Conservation (phyloP, 768 basidiomycete genomes). For the Heimioporus sp. region DNA sequence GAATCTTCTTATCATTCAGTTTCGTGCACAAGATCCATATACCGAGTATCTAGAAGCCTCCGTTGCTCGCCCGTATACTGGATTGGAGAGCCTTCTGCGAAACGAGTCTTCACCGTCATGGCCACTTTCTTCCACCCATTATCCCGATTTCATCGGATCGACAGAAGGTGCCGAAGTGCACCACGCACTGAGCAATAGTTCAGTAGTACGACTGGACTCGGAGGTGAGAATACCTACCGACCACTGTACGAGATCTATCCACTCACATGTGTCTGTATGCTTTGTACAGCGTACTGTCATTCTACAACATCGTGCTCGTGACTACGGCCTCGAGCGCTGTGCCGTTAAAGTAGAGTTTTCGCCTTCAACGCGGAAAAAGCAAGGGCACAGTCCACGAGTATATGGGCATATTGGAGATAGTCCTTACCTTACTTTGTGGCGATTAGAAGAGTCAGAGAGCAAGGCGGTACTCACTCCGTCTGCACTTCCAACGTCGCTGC, state of each 20-base stretch:
- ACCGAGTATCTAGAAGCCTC: constrained; percentile 6
- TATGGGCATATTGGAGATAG: constrained; percentile 14
- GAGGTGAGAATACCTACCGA: constrained; percentile 6
- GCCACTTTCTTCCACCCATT: constrained; percentile 21
- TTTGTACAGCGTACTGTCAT: constrained; percentile 13
- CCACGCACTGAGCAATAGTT: constrained; percentile 15
- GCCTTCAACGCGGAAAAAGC: neutral
- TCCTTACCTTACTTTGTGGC: constrained; percentile 18
- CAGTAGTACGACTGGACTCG: constrained; percentile 19
- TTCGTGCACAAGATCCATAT: neutral
- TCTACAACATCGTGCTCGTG: constrained; percentile 24
- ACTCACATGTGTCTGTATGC: neutral
- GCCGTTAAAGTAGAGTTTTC: constrained; percentile 10
- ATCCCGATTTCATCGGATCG: constrained; percentile 21
- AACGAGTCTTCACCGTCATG: constrained; percentile 28
- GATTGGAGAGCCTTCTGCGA: constrained; percentile 21
- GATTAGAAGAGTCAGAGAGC: constrained; percentile 8
- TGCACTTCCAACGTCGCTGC: constrained; percentile 9
- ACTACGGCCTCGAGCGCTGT: constrained; percentile 24
- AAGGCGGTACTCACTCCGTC: constrained; percentile 7
- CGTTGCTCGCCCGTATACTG: constrained; percentile 20
- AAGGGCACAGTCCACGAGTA: constrained; percentile 8
- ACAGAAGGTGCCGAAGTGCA: constrained; percentile 9
- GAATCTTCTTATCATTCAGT: constrained; percentile 19
- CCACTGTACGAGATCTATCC: neutral